phyloP scores from a whole-genome alignment of 345 rosid species.

The Camelina neglecta region DNA sequence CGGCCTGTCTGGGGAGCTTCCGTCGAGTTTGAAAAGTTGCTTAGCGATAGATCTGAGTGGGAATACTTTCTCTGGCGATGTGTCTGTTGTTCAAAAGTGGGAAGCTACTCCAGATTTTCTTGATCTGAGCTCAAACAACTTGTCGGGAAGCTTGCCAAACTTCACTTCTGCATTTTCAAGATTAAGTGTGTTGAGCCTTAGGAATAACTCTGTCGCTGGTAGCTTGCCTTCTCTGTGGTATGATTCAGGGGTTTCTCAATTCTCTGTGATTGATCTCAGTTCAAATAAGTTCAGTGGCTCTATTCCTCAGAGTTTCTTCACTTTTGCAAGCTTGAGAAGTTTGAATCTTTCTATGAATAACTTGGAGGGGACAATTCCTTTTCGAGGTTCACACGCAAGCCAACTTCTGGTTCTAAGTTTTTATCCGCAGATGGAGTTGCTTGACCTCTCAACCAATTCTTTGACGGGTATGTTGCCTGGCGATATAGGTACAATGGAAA shows the following conservation, averaged over 20 bases:
- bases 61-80: slow-evolving; percentile 67
- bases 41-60: slow-evolving; percentile 68
- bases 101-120: slow-evolving; percentile 65
- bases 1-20: slow-evolving; percentile 72
- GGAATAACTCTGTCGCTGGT: slow-evolving; percentile 72
- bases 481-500: slow-evolving; percentile 64
- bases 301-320: slow-evolving; percentile 66
- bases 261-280: slow-evolving; percentile 78
- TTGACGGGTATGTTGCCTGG: slow-evolving; percentile 67
- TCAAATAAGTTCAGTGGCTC: slow-evolving; percentile 66
- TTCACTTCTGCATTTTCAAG: slow-evolving; percentile 58
- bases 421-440: slow-evolving; percentile 66
- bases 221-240: slow-evolving; percentile 63
- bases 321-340: slow-evolving; percentile 57
- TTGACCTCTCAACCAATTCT: slow-evolving; percentile 87
- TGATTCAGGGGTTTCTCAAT: slow-evolving; percentile 44
- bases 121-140: slow-evolving; percentile 83
- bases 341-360: slow-evolving; percentile 85
- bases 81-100: slow-evolving; percentile 69
- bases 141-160: slow-evolving; percentile 76
- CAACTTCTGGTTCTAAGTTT: slow-evolving; percentile 58
- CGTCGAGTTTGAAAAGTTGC: slow-evolving; percentile 52
- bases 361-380: slow-evolving; percentile 71
- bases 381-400: slow-evolving; percentile 59
- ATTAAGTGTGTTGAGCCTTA: slow-evolving; percentile 59